phyloP scores from a whole-genome alignment of 176 grass and related monocot genomes.

The Oryza meyeriana region DNA sequence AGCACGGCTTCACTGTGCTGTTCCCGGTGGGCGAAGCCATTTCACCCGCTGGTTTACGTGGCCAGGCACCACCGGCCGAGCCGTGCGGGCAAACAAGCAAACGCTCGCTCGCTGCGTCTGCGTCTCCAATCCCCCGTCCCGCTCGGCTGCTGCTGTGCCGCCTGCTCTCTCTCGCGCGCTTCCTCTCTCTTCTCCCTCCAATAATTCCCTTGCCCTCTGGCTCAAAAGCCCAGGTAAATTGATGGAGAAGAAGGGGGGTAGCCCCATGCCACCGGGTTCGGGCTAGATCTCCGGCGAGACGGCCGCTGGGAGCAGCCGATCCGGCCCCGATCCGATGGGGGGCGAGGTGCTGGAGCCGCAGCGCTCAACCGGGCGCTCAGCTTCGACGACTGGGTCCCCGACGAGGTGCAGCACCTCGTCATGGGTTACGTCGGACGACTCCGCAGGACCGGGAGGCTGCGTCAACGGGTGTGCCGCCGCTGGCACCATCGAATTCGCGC shows the following conservation, averaged over 20 bases:
- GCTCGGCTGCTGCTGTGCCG: not conserved
- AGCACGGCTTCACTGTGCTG: conserved; percentile 1
- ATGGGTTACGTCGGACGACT: conserved; percentile 58
- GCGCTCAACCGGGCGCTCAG: conserved; percentile 37
- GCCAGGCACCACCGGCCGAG: conserved; percentile 30
- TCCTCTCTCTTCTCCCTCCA: conserved; percentile 29
- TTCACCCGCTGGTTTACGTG: conserved; percentile 27
- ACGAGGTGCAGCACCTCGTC: conserved; percentile 60
- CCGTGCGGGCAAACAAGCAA: conserved; percentile 14
- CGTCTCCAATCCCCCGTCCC: not conserved
- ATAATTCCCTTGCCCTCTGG: conserved; percentile 37
- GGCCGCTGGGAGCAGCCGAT: conserved; percentile 8
- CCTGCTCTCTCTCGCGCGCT: not conserved
- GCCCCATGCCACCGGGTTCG: conserved; percentile 24
- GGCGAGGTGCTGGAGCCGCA: conserved; percentile 43
- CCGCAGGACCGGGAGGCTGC: conserved; percentile 58
- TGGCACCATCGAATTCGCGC: conserved; percentile 76
- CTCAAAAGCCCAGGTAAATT: conserved; percentile 8
- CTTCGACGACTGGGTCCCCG: conserved; percentile 36
- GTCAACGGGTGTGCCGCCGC: conserved; percentile 58
- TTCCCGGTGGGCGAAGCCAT: conserved; percentile 31
- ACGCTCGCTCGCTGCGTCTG: not conserved
- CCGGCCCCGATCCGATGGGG: conserved; percentile 19
- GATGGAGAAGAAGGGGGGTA: not conserved
- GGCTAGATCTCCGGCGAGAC: conserved; percentile 34